Evolutionary conservation across 2,329 filamentous ascomycete species (phyloP).

Genomic region (Xylariaceae sp.): DNA sequence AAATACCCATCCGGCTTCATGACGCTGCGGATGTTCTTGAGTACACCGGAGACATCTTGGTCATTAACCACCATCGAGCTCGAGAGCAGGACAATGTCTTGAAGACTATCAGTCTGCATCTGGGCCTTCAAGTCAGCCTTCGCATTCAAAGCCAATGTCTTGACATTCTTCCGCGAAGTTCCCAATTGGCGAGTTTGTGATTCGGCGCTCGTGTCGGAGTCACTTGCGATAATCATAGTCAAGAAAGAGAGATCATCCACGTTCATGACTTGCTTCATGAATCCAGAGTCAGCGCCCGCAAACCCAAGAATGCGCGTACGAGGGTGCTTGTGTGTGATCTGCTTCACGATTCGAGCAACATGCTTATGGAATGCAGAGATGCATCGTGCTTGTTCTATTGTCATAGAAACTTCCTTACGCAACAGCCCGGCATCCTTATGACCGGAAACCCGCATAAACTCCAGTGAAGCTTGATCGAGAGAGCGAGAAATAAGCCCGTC

Average conservation of each 20-base stretch:
- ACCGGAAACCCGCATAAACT: conserved; percentile 24
- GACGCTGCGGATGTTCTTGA: conserved; percentile 25
- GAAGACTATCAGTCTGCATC: conserved; percentile 9
- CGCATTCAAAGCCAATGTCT: conserved; percentile 18
- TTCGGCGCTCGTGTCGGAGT: conserved; percentile 11
- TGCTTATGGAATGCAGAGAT: conserved; percentile 29
- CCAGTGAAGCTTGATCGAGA: conserved; percentile 25
- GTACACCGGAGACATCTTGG: conserved; percentile 6
- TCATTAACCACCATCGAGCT: conserved; percentile 28
- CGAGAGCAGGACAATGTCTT: conserved; percentile 32
- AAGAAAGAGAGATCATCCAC: conserved; percentile 28
- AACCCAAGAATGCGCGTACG: conserved; percentile 36
- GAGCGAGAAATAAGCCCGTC: conserved; percentile 29
- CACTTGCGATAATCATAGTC: conserved; percentile 23
- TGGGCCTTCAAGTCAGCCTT: conserved; percentile 7
- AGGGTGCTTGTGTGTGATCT: conserved; percentile 36
- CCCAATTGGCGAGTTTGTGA: neutral
- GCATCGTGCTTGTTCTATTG: conserved; percentile 28
- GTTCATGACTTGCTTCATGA: conserved; percentile 28
- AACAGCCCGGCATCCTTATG: conserved; percentile 12
- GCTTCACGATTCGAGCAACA: conserved; percentile 28
- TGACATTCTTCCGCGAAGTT: conserved; percentile 6
- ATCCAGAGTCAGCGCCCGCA: conserved; percentile 23
- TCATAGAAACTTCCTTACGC: conserved; percentile 19
- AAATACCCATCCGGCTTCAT: conserved; percentile 37